Evolutionary conservation across 2,329 filamentous ascomycete genomes (phyloP), one percentile per base, ranked within the genome.

Genomic region (Diaporthe sp.): DNA sequence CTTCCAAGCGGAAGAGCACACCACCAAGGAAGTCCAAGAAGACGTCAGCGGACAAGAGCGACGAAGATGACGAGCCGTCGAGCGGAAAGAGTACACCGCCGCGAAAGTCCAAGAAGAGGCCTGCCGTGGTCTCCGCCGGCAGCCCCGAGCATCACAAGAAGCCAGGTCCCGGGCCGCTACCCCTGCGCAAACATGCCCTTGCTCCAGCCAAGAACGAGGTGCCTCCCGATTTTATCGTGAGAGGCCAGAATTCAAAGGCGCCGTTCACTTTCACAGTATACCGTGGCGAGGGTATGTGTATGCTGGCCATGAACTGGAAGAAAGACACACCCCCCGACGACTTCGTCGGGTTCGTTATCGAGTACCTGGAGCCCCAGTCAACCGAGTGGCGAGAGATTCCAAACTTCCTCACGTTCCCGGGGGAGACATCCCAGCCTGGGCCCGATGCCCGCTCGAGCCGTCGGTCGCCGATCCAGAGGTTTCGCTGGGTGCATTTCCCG

Each of bases 241-340:
- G 62, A 15, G 77, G 78, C 44, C 72, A 76, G 22, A 79, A 78
- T 71, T 68, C 72, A 15, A 65, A 71, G 10, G 78, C 78, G 10
- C 77, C 75, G 13, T 79, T 79, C 61, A 78, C 75, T 1, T 77
- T 76, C 68, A 72, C 72, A 19, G 77, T 74, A 1, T 78, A 79
- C 71, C 73, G 77, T 6, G 78, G 78, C 17, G 78, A 78, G 70
- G 78, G 78, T 22, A 78, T 78, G 78, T 76, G 74, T 62, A 76
- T 79, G 72, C 65, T 79, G 19, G 77, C 78, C 25, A 78, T 79
- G 77, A 77, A 79, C 44, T 79, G 77, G 78, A 79, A 78, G 71
- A 57, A 73, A 1, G 75, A 22, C 65, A 76, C 73, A 13, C 78
- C 77, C 25, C 77, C 78, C 4, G 51, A 79, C 28, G 75, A 77